A percentile compares a stretch with the other conserved stretches of the same genome.
Conservation (phyloP, 345 rosid genomes). For the Gossypium raimondii region DNA sequence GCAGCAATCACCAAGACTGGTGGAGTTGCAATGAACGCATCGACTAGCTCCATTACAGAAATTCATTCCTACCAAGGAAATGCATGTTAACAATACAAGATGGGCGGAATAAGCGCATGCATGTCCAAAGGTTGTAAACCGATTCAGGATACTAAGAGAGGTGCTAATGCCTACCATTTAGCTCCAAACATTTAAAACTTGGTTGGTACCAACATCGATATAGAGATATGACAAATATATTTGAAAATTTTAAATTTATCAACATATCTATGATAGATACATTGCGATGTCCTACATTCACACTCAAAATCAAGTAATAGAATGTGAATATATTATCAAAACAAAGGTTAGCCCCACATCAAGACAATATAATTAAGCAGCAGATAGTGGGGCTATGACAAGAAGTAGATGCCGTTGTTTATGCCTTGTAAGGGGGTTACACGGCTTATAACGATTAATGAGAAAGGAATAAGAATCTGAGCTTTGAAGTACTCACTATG, state of each 20-base stretch:
- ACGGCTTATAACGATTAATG: background rate
- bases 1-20: constrained; percentile 23
- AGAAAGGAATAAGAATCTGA: background rate
- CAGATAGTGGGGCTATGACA: background rate
- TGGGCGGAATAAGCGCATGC: background rate
- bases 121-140: background rate
- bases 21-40: constrained; percentile 23
- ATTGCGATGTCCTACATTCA: too few species aligned
- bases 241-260: background rate
- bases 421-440: background rate
- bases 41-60: constrained; percentile 17
- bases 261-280: too few species aligned
- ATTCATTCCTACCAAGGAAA: background rate
- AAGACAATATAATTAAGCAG: background rate
- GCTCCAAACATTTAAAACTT: too few species aligned
- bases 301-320: background rate
- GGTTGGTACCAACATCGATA: background rate
- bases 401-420: background rate
- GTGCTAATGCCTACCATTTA: too few species aligned
- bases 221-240: background rate
- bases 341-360: background rate
- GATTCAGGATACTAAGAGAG: background rate
- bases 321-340: background rate
- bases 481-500: background rate
- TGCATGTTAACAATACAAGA: background rate